Evolutionary conservation across 169 alveolate genomes (phyloP), one percentile per base, ranked within the genome.

Genomic region (Plasmodium fragile): DNA sequence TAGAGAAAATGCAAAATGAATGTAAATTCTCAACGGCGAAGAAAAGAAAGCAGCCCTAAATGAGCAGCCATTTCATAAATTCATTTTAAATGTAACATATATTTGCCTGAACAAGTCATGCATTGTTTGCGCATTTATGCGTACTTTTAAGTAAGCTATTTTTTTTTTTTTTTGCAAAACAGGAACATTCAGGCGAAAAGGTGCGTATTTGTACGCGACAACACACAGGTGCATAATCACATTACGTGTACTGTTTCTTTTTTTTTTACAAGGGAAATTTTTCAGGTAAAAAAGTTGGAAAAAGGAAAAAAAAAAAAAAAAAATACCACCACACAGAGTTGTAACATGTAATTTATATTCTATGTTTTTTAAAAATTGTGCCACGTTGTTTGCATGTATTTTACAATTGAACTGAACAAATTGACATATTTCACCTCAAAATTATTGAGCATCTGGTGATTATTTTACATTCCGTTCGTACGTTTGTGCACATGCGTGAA

Each of bases 301-400:
- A 65, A 65, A 65, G 36, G 30, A 65, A 59, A 59, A 11, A 45
- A 45, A 39, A 39, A 39, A 39, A 39, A 41, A 13, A 49, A 49
- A 65, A 65, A 65, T 65, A 28, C 75, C 75, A 65, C 39, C 39
- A 65, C 39, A 65, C 32, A 65, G 75, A 65, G 75, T 65, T 65
- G 59, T 65, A 4, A 28, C 75, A 28, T 65, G 45, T 41, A 0
- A 25, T 28, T 65, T 39, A 39, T 22, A 65, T 65, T 65, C 59
- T 49, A 49, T 49, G n/a, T 49, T 49, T 13, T 49, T 49, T 13
- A 2, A 13, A 49, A 49, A 13, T 13, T 49, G 59, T 49, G 59
- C 22, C 59, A 49, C 22, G 59, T 13, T 49, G 59, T 49, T 49
- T 49, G 18, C 22, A 13, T 49, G 59, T 11, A 49, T 49, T 49